phyloP scores from a whole-genome alignment of 441 rosid genomes.

The Populus hybrid region DNA sequence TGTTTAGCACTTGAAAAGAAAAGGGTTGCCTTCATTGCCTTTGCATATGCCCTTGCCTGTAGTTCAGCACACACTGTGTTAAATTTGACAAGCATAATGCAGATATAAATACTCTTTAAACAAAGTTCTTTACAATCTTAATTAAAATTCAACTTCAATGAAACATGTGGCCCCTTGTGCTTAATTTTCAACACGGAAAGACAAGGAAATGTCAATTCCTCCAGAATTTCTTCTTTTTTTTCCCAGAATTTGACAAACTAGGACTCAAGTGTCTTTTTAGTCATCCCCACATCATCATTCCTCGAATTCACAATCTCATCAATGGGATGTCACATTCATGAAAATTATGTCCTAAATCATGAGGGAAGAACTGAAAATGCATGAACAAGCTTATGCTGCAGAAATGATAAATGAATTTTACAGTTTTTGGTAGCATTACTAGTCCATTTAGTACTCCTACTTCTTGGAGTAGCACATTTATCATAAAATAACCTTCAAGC shows the following conservation, averaged over 20 bases:
- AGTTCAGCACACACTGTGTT: neutral
- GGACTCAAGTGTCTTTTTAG: neutral
- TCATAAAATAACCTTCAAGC: neutral
- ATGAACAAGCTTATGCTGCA: neutral
- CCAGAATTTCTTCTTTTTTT: neutral
- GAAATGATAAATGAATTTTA: neutral
- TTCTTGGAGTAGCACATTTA: neutral
- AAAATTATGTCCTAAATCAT: neutral
- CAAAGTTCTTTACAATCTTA: neutral
- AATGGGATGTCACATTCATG: slow-evolving; percentile 7
- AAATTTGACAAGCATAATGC: neutral
- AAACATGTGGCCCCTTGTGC: slow-evolving; percentile 23
- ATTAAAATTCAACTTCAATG: neutral
- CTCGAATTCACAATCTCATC: neutral
- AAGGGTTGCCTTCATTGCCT: slow-evolving; percentile 80
- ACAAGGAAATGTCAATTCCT: slow-evolving; percentile 12
- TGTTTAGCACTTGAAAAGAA: slow-evolving; percentile 93
- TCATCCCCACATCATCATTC: slow-evolving; percentile 7
- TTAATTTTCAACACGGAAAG: slow-evolving; percentile 22
- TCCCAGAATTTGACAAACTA: slow-evolving; percentile 13
- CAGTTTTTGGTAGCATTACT: neutral
- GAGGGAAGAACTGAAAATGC: neutral
- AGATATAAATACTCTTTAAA: neutral
- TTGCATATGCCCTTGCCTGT: slow-evolving; percentile 91
- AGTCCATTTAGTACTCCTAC: neutral